Conservation (phyloP, 2,329 filamentous ascomycete genomes). For the Fusarium falciforme region DNA sequence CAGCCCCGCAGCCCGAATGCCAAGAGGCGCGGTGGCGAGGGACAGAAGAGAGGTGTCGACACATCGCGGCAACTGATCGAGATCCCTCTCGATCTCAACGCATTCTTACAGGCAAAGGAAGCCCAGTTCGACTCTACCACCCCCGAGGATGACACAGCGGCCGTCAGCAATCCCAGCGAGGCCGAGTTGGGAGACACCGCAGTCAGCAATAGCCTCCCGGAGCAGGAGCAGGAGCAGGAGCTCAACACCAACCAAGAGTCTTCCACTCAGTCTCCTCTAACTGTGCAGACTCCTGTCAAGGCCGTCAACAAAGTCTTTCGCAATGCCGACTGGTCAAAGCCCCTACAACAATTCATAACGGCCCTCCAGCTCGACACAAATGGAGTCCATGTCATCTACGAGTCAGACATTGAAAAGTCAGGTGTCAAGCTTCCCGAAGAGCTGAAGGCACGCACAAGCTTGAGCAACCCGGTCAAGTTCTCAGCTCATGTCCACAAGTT, state of each 20-base stretch:
- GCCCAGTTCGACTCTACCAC: conserved; percentile 15
- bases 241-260: conserved; percentile 1
- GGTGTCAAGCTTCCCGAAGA: conserved; percentile 30
- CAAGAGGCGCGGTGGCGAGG: conserved; percentile 14
- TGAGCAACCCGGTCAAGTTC: conserved; percentile 24
- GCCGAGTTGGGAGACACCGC: background rate
- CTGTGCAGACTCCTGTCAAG: conserved; percentile 22
- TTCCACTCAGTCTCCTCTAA: conserved; percentile 8
- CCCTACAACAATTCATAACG: conserved; percentile 21
- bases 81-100: conserved; percentile 28
- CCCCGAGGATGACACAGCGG: conserved; percentile 6
- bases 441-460: conserved; percentile 16
- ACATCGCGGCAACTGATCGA: conserved; percentile 19
- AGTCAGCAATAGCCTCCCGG: conserved; percentile 10
- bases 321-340: conserved; percentile 29
- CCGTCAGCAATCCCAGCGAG: conserved; percentile 3
- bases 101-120: conserved; percentile 15
- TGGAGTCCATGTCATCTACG: conserved; percentile 26
- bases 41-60: background rate
- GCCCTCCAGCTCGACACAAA: conserved; percentile 23
- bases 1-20: conserved; percentile 10
- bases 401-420: conserved; percentile 21
- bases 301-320: conserved; percentile 26
- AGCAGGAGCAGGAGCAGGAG: conserved; percentile 1
- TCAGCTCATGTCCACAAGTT: conserved; percentile 27